Evolutionary conservation across 2,329 filamentous ascomycete genomes (phyloP).

Genomic region (Pseudofabraea citricarpa): DNA sequence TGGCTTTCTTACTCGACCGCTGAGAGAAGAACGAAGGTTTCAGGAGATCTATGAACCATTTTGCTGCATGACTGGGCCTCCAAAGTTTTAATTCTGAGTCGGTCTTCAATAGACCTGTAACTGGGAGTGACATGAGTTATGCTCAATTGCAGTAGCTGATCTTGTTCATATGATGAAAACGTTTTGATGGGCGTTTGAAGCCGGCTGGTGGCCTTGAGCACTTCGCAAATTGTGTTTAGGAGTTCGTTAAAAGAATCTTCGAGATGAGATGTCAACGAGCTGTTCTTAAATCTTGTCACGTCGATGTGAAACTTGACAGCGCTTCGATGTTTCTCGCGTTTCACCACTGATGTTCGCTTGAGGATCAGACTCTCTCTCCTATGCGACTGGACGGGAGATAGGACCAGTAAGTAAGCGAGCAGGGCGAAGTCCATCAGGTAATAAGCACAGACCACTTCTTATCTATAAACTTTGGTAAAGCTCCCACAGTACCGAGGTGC

Average conservation of each 20-base stretch:
- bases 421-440: too few species aligned
- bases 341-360: not conserved
- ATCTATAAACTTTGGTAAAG: too few species aligned
- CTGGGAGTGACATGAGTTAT: not conserved
- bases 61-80: not conserved
- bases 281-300: not conserved
- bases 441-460: too few species aligned
- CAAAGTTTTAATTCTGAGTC: not conserved
- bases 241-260: not conserved
- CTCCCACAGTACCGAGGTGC: too few species aligned
- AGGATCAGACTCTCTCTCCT: constrained; percentile 1
- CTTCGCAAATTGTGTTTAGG: not conserved
- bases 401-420: too few species aligned
- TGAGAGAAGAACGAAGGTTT: constrained; percentile 3
- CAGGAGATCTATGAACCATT: constrained; percentile 3
- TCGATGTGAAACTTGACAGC: not conserved
- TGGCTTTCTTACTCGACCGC: not conserved
- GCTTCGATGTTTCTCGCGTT: not conserved
- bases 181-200: not conserved
- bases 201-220: not conserved
- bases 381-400: too few species aligned
- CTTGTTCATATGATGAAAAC: not conserved
- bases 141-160: not conserved
- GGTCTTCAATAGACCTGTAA: not conserved
- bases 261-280: not conserved